Percentiles rank a stretch among this genome's conserved stretches.
These are phyloP conservation scores for Trichoderma sp. DNA, from an alignment of 2,329 filamentous ascomycete genomes.

Conservation along the genomic window DNA sequence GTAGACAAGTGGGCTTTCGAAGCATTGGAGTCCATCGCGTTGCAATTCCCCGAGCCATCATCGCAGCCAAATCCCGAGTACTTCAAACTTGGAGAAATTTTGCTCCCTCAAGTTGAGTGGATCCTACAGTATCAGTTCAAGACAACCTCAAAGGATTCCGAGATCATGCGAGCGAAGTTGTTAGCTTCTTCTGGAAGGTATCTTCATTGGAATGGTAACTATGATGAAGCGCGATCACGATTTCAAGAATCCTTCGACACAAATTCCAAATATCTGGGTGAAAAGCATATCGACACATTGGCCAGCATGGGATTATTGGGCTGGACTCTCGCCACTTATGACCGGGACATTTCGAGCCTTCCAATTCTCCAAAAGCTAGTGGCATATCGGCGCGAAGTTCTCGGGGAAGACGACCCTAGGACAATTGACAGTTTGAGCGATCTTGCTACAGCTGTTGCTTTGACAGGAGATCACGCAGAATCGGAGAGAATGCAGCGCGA, in stretches of 20 bases:
- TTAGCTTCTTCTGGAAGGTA: slow-evolving; percentile 5
- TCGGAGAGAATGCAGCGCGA: slow-evolving; percentile 16
- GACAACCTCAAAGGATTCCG: background rate
- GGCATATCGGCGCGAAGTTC: background rate
- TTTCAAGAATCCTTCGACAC: slow-evolving; percentile 9
- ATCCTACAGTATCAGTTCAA: slow-evolving; percentile 16
- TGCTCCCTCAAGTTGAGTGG: slow-evolving; percentile 16
- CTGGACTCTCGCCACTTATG: background rate
- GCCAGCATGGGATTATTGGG: slow-evolving; percentile 3
- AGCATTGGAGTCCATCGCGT: slow-evolving; percentile 2
- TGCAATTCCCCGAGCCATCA: background rate
- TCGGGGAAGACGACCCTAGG: slow-evolving; percentile 1
- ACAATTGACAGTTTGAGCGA: slow-evolving; percentile 11
- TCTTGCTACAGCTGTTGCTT: background rate
- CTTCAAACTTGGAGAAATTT: background rate
- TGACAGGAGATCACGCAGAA: background rate
- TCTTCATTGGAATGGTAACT: slow-evolving; percentile 11
- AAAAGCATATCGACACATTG: slow-evolving; percentile 15
- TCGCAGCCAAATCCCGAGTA: background rate
- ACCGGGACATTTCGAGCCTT: background rate
- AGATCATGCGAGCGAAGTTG: slow-evolving; percentile 1
- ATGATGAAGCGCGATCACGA: slow-evolving; percentile 1
- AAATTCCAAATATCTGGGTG: background rate
- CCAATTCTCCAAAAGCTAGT: background rate
- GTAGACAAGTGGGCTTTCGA: slow-evolving; percentile 11